Percentiles rank a stretch among this genome's conserved stretches.
These are phyloP conservation scores for Polymyxa betae DNA, from an alignment of 208 protist genomes.

Conservation along the genomic window DNA sequence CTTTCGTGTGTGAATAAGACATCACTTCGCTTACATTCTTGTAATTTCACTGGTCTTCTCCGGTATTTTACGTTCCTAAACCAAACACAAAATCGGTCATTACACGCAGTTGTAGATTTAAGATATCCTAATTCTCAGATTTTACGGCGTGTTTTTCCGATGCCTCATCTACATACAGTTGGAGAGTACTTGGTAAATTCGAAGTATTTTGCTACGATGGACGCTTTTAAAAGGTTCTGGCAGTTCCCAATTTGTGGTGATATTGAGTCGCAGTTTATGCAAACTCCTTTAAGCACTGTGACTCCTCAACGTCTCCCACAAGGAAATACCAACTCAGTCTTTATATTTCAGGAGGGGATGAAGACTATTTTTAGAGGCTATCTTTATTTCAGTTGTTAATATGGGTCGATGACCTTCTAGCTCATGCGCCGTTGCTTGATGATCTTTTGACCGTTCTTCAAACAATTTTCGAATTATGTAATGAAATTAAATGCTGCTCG, in stretches of 20 bases:
- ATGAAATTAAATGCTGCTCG: neutral
- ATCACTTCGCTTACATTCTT: too few species aligned
- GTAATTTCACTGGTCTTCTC: neutral
- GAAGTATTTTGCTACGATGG: neutral
- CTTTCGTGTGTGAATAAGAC: too few species aligned
- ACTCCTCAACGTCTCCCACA: conserved; percentile 6
- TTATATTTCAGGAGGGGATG: neutral
- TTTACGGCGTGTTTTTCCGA: neutral
- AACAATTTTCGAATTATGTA: neutral
- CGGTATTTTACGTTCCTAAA: neutral
- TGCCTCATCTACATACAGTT: neutral
- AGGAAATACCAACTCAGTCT: neutral
- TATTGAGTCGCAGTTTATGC: neutral
- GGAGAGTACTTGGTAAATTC: neutral
- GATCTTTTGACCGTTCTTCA: neutral
- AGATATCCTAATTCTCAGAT: neutral
- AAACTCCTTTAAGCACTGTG: neutral
- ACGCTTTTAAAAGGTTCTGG: neutral
- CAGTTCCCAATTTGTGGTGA: neutral
- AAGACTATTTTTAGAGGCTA: neutral
- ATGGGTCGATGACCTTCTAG: neutral
- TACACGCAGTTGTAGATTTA: neutral
- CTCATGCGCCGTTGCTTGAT: too few species aligned
- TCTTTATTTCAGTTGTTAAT: neutral
- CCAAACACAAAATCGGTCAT: neutral